Conservation (phyloP, 108 stramenopile species). For the Cyclostephanos tholiformis region DNA sequence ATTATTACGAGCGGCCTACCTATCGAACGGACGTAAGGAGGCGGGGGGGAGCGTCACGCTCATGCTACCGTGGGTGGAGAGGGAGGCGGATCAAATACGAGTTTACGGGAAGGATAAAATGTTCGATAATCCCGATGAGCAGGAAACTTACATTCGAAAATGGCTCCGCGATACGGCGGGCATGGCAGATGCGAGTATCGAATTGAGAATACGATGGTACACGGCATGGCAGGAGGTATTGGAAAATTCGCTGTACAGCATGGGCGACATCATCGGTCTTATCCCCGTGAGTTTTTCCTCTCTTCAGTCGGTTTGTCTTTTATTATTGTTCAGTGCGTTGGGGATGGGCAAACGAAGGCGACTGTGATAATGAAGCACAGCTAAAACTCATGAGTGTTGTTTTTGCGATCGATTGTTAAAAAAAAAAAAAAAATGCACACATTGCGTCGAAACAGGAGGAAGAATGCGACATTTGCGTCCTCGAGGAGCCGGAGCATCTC, state of each 20-base stretch:
- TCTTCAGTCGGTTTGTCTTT: not conserved
- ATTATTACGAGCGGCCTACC: constrained; percentile 82
- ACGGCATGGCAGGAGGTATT: constrained; percentile 53
- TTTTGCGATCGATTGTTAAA: no score
- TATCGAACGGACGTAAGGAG: constrained; percentile 62
- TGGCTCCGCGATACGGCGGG: constrained; percentile 62
- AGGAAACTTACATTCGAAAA: constrained; percentile 69
- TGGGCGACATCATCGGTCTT: constrained; percentile 71
- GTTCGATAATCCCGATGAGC: constrained; percentile 69
- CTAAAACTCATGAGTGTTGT: no score
- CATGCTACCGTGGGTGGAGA: constrained; percentile 89
- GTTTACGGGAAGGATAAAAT: constrained; percentile 61
- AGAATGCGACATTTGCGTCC: constrained; percentile 84
- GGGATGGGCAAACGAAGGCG: no score
- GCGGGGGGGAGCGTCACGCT: constrained; percentile 74
- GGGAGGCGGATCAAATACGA: constrained; percentile 54
- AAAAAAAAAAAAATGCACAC: no score
- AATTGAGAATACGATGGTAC: constrained; percentile 55
- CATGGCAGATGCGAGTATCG: constrained; percentile 42
- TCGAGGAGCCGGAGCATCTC: constrained; percentile 94
- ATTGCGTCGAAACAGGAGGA: no score
- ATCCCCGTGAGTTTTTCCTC: constrained; percentile 50
- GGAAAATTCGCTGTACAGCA: constrained; percentile 59
- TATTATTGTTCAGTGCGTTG: no score
- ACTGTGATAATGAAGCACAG: no score